Base-by-base conservation (phyloP, 169 alveolate genomes). In the Eimeria praecox region DNA sequence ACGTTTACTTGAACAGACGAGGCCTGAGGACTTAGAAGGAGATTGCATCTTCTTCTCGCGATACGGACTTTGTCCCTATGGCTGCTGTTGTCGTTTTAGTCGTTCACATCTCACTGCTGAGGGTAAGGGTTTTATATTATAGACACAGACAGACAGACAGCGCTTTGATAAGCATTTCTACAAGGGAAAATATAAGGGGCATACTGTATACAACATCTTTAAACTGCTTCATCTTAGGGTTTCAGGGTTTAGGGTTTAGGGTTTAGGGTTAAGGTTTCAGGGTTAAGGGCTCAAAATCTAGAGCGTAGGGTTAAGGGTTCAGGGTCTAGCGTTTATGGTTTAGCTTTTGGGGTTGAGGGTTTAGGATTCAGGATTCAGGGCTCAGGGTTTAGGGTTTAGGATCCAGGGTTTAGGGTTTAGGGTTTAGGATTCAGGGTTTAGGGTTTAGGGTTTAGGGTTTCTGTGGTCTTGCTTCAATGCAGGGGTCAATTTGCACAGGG, bases 11-110 rank as follows among this genome's bases (percentile, higher is more conserved):
- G 9, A n/a, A 46, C 62, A 73, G 89, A 52, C 66, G 9, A 83
- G 95, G 27, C 89, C 88, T 44, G 88, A 40, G 14, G 95, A 90
- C 75, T 71, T 90, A 71, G 30, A 30, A 20, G 88, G 77, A 44
- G 59, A 69, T 8, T 94, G 96, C 75, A 71, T 92, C 0, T 54
- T 86, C 62, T 87, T 86, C 40, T 38, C 54, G 42, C 66, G 73
- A 33, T 73, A 8, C 59, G 94, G 94, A n/a, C 4, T 94, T 4
- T 94, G 96, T 54, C 94, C 92, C 3, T 85, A 5, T 69, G 96
- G 96, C 56, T 69, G 64, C 54, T 69, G 94, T 92, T 94, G 96
- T 66, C 94, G 95, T 12, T 94, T 82, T 54, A 94, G 73, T 30
- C 42, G 73, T n/a, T 24, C 62, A 2, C 96, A 94, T 30, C 27